Conservation (phyloP, 2,329 filamentous ascomycete genomes). For the Rutstroemia sp. region DNA sequence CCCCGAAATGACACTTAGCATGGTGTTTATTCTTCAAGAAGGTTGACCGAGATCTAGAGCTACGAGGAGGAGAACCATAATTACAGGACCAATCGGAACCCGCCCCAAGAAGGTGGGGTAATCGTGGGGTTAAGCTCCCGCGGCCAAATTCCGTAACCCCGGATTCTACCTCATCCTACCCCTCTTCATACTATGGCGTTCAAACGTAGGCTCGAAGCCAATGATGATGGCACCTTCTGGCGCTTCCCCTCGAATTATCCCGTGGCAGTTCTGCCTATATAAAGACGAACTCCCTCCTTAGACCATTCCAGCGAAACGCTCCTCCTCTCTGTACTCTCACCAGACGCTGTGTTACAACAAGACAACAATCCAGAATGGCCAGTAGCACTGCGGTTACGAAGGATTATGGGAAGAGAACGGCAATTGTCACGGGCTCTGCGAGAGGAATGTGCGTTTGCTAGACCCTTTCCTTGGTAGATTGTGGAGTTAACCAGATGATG, state of each 20-base stretch:
- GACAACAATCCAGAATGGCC: neutral
- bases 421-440: constrained; percentile 34
- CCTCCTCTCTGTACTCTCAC: neutral
- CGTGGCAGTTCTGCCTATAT: neutral
- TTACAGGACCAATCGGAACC: neutral
- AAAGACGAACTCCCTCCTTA: neutral
- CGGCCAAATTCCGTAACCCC: neutral
- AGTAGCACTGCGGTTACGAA: constrained; percentile 22
- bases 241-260: neutral
- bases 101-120: neutral
- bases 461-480: neutral
- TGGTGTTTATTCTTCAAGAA: no score
- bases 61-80: no score
- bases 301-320: neutral
- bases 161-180: neutral
- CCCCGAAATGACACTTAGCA: no score
- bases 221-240: no score
- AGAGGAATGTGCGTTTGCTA: constrained; percentile 32
- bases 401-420: constrained; percentile 28
- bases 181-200: neutral
- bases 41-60: no score
- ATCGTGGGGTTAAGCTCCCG: neutral
- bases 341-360: neutral
- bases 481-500: neutral
- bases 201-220: no score